Conservation (phyloP, 768 basidiomycete genomes). For the Phylloporus sp. region DNA sequence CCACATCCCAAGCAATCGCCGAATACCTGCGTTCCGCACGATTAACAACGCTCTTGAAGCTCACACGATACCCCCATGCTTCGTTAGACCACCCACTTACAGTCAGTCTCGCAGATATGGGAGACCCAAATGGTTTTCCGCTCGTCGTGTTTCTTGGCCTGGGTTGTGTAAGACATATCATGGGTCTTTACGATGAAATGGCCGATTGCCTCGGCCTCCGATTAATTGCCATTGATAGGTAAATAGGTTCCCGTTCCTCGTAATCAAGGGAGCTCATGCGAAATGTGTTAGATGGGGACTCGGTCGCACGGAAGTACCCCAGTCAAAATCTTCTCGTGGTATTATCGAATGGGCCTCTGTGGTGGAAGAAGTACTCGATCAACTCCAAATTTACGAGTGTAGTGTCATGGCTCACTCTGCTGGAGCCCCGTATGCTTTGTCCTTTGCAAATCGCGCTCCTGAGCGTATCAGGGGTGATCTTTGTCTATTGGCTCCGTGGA, state of each 20-base stretch:
- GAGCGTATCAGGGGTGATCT: constrained; percentile 78
- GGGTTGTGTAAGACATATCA: constrained; percentile 90
- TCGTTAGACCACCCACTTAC: constrained; percentile 68
- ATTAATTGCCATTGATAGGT: constrained; percentile 93
- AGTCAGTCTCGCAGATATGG: constrained; percentile 92
- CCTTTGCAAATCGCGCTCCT: constrained; percentile 71
- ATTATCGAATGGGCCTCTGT: constrained; percentile 88
- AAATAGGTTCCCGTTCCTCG: constrained; percentile 18
- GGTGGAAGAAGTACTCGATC: constrained; percentile 86
- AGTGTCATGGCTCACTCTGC: constrained; percentile 95
- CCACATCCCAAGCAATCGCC: constrained; percentile 68
- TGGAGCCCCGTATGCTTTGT: constrained; percentile 90
- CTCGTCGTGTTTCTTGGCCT: constrained; percentile 90
- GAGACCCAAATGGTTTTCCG: constrained; percentile 78
- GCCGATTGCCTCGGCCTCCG: constrained; percentile 81
- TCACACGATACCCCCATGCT: constrained; percentile 76
- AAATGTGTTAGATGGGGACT: constrained; percentile 71
- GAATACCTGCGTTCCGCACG: constrained; percentile 83
- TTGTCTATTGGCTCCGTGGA: constrained; percentile 93
- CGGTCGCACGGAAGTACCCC: constrained; percentile 71
- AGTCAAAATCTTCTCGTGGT: constrained; percentile 64
- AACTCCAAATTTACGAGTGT: constrained; percentile 69
- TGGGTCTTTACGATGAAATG: constrained; percentile 96
- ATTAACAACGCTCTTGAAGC: constrained; percentile 74
- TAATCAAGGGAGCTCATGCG: constrained; percentile 12